A percentile compares a stretch with the other conserved stretches of the same genome.
Evolutionary conservation across 2,329 filamentous ascomycete genomes (phyloP).

Genomic region (Fusarium brachygibbosum): DNA sequence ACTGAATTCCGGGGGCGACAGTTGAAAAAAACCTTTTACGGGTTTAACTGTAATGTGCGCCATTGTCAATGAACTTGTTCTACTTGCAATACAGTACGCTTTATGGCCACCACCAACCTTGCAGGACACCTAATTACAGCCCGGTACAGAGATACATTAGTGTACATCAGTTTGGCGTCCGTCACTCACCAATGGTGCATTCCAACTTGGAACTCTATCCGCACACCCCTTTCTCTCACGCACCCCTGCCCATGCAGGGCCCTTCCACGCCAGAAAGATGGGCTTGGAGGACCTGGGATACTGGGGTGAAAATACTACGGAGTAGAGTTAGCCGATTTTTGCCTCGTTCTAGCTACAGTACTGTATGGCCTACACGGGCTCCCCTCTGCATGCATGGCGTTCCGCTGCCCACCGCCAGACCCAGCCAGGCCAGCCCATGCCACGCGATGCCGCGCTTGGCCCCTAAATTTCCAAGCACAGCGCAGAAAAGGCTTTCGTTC

Average conservation of each 20-base stretch:
- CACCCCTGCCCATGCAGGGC: neutral
- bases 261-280: conserved; percentile 10
- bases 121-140: conserved; percentile 10
- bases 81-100: neutral
- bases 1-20: conserved; percentile 35
- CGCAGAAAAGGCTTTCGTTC: conserved; percentile 3
- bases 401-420: conserved; percentile 37
- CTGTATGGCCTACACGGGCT: conserved; percentile 14
- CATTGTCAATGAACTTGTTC: neutral
- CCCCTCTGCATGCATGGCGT: conserved; percentile 15
- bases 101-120: neutral
- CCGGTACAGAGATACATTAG: neutral
- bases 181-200: conserved; percentile 12
- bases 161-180: conserved; percentile 7
- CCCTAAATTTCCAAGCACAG: conserved; percentile 28
- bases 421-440: conserved; percentile 42
- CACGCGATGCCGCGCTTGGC: conserved; percentile 44
- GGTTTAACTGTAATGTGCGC: neutral
- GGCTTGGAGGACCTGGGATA: conserved; percentile 6
- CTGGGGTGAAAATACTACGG: neutral
- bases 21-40: neutral
- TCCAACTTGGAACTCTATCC: neutral
- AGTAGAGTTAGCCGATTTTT: conserved; percentile 3
- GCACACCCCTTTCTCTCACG: neutral
- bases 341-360: neutral